Percentiles rank a stretch among this genome's conserved stretches.
Evolutionary conservation across 1,284 basidiomycete species (phyloP).

Genomic region (Moniliophthora roreri): DNA sequence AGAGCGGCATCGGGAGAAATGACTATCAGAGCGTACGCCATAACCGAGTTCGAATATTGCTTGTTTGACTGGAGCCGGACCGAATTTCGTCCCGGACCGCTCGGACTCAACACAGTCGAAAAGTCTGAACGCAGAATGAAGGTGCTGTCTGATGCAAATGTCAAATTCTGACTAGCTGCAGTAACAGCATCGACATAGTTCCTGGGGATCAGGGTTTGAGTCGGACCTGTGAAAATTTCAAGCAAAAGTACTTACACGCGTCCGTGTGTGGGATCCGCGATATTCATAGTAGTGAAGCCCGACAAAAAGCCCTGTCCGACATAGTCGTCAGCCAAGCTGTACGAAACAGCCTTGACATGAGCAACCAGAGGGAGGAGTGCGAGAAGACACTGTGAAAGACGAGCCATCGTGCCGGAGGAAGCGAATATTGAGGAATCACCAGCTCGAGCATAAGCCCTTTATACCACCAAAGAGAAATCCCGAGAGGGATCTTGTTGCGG

Average conservation of each 20-base stretch:
- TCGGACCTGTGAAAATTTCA: neutral
- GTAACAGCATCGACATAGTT: slow-evolving; percentile 39
- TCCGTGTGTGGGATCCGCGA: neutral
- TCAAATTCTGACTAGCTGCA: slow-evolving; percentile 33
- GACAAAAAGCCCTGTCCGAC: neutral
- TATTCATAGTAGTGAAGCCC: neutral
- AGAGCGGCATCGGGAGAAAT: neutral
- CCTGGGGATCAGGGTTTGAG: slow-evolving; percentile 18
- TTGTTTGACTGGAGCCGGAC: slow-evolving; percentile 47
- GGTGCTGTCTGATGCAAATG: slow-evolving; percentile 29
- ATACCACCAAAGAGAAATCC: neutral
- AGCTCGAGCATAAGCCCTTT: neutral
- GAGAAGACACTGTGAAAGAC: neutral
- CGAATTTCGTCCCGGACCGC: slow-evolving; percentile 46
- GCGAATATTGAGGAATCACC: neutral
- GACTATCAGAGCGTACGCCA: slow-evolving; percentile 36
- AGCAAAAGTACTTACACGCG: neutral
- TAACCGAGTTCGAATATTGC: slow-evolving; percentile 38
- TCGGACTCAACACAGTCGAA: slow-evolving; percentile 39
- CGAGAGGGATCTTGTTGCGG: neutral
- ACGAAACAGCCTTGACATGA: neutral
- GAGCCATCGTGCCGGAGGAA: neutral
- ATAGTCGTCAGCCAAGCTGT: neutral
- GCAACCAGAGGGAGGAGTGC: neutral
- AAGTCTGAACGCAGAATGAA: slow-evolving; percentile 45